Base-by-base conservation (phyloP, 75 land plant species). In the Isoetes taiwanensis region DNA sequence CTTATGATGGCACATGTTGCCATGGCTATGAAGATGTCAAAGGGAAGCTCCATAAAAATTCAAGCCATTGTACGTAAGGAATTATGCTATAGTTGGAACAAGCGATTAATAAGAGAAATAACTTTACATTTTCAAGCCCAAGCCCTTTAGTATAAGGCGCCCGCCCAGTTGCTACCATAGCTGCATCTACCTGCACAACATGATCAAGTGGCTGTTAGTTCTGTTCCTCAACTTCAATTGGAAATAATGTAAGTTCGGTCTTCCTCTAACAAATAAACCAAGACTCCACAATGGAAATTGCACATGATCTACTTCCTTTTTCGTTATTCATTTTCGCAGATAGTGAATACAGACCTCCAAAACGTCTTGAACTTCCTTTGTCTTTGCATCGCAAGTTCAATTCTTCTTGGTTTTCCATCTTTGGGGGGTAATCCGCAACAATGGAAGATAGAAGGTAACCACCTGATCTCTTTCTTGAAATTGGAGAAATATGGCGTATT, bases 101-200 rank as follows among this genome's bases (percentile, higher is more conserved):
- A n/a, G n/a, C n/a, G n/a, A n/a, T n/a, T n/a, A n/a, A n/a, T n/a
- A n/a, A n/a, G n/a, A n/a, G n/a, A n/a, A n/a, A n/a, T n/a, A n/a
- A n/a, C n/a, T n/a, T 46, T 46, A 46, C 50, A 46, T 16, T 46
- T 46, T 46, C 50, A 6, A 46, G 50, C 25, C 50, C 50, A 6
- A 46, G 25, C 23, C 50, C 50, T 16, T 46, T 46, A 19, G 50
- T 46, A 19, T 9, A 46, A 19, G 50, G 50, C n/a, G 50, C 50
- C 16, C 50, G 16, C 4, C 38, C 50, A 5, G 50, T 46, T 46
- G 50, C 50, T 5, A 46, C 23, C 50, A 46, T 46, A 19, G 50
- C 50, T 46, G 50, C 50, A 46, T 46, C 50, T 16, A 46, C 50
- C 50, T 46, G 50, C 8, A 46, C 8, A 6, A 46, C 16, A 46